These are phyloP conservation scores for Jamesozyma spencerorum DNA, from an alignment of 805 yeast species.

Conservation along the genomic window DNA sequence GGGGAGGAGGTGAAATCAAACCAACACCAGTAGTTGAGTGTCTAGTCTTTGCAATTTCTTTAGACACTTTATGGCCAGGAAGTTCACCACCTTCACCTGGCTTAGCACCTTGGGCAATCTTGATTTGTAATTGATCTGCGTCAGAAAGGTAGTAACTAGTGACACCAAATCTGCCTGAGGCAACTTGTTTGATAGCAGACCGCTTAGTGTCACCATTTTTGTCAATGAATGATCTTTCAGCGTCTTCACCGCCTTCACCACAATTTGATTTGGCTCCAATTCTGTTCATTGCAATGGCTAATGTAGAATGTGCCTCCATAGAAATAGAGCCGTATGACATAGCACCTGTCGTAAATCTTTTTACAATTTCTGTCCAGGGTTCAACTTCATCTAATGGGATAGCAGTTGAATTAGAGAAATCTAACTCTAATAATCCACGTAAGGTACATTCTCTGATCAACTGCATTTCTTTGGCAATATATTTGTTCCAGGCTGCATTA, in stretches of 20 bases:
- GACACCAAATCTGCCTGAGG: conserved; percentile 97
- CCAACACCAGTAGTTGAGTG: conserved; percentile 97
- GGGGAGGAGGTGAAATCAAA: conserved; percentile 96
- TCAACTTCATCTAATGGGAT: conserved; percentile 97
- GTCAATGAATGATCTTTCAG: conserved; percentile 72
- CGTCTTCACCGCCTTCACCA: conserved; percentile 99
- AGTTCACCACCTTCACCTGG: conserved; percentile 99
- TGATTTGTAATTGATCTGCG: conserved; percentile 95
- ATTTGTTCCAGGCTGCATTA: conserved; percentile 84
- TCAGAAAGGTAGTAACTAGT: conserved; percentile 90
- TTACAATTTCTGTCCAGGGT: conserved; percentile 98
- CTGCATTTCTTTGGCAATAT: conserved; percentile 81
- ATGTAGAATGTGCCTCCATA: conserved; percentile 95
- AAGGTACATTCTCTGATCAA: conserved; percentile 88
- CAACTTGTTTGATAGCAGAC: conserved; percentile 96
- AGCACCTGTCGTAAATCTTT: conserved; percentile 98
- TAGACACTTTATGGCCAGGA: conserved; percentile 88
- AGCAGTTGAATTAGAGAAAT: conserved; percentile 56
- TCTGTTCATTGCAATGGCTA: conserved; percentile 97
- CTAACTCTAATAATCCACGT: conserved; percentile 89
- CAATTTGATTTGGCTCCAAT: conserved; percentile 96
- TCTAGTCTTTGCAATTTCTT: conserved; percentile 84
- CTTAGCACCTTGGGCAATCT: conserved; percentile 99
- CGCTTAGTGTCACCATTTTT: conserved; percentile 96
- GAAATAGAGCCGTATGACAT: conserved; percentile 99